Evolutionary conservation across 208 protist species (phyloP).

Genomic region (Leishmania tarentolae): DNA sequence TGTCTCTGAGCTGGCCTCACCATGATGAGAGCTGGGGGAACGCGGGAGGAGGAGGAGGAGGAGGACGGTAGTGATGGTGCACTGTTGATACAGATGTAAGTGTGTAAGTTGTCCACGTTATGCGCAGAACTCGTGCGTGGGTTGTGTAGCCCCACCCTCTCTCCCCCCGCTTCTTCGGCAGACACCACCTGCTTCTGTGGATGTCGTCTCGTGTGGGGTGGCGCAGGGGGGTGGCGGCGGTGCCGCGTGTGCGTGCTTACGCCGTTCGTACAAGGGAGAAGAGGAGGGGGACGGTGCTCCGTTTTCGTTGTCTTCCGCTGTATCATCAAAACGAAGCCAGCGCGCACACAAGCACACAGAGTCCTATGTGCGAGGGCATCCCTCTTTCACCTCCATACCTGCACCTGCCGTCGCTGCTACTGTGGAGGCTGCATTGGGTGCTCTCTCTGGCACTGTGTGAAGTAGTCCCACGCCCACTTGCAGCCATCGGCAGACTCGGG

Average conservation of each 20-base stretch:
- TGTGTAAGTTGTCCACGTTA: too few species aligned
- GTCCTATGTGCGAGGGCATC: background rate
- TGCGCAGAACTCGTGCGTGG: too few species aligned
- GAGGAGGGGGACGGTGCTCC: background rate
- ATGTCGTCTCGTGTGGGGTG: background rate
- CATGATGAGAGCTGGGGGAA: too few species aligned
- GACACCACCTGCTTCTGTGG: background rate
- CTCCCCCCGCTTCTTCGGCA: too few species aligned
- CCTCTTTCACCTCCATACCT: background rate
- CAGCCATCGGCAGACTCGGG: constrained; percentile 58
- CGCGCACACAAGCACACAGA: background rate
- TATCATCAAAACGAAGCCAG: background rate
- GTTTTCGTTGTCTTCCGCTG: background rate
- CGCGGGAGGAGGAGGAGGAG: too few species aligned
- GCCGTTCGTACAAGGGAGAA: background rate
- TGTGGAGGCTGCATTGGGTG: constrained; percentile 21
- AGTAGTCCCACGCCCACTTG: constrained; percentile 91
- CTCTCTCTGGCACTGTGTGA: constrained; percentile 73
- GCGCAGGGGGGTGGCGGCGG: background rate
- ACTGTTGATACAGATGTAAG: too few species aligned
- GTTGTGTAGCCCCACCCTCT: too few species aligned
- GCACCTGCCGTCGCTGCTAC: background rate
- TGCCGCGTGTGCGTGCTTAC: background rate
- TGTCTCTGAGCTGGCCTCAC: too few species aligned
- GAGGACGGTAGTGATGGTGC: too few species aligned